phyloP scores from a whole-genome alignment of 2,329 filamentous ascomycete genomes.

The Paecilomyces dactylethromorphus region DNA sequence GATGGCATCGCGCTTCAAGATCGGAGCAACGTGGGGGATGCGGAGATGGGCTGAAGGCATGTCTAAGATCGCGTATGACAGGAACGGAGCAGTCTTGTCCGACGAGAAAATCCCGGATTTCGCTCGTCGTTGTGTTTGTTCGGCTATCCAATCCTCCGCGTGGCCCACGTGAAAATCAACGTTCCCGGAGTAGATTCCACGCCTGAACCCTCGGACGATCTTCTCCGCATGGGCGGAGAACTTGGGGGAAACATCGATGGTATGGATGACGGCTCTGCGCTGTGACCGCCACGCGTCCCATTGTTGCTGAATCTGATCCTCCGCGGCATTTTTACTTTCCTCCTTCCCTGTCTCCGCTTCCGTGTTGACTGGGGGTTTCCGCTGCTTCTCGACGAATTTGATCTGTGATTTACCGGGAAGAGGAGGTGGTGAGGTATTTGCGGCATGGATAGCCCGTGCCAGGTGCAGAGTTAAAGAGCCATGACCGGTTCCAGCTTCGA shows the following conservation, averaged over 20 bases:
- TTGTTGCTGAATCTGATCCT: slow-evolving; percentile 21
- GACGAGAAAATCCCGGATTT: slow-evolving; percentile 11
- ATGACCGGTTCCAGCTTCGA: slow-evolving; percentile 82
- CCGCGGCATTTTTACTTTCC: slow-evolving; percentile 6
- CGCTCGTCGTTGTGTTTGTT: slow-evolving; percentile 39
- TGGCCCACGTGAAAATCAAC: slow-evolving; percentile 68
- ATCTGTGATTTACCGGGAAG: slow-evolving; percentile 31
- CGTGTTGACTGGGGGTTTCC: slow-evolving; percentile 9
- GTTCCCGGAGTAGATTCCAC: slow-evolving; percentile 62
- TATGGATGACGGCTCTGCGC: slow-evolving; percentile 66
- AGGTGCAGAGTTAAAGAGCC: slow-evolving; percentile 71
- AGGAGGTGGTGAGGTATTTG: slow-evolving; percentile 52
- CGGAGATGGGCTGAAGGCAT: slow-evolving; percentile 57
- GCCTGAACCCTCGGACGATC: slow-evolving; percentile 60
- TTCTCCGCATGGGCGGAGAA: slow-evolving; percentile 60
- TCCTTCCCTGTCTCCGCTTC: slow-evolving; percentile 13
- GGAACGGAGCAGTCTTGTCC: slow-evolving; percentile 48
- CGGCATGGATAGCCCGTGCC: slow-evolving; percentile 67
- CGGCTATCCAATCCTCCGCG: slow-evolving; percentile 56
- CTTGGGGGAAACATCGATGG: slow-evolving; percentile 58
- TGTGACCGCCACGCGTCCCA: slow-evolving; percentile 42
- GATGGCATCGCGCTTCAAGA: slow-evolving; percentile 57
- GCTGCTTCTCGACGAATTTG: slow-evolving; percentile 19
- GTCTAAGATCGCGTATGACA: slow-evolving; percentile 67
- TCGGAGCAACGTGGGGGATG: slow-evolving; percentile 40